Conservation (phyloP, 305 asterid genomes). For the Solanum chacoense region DNA sequence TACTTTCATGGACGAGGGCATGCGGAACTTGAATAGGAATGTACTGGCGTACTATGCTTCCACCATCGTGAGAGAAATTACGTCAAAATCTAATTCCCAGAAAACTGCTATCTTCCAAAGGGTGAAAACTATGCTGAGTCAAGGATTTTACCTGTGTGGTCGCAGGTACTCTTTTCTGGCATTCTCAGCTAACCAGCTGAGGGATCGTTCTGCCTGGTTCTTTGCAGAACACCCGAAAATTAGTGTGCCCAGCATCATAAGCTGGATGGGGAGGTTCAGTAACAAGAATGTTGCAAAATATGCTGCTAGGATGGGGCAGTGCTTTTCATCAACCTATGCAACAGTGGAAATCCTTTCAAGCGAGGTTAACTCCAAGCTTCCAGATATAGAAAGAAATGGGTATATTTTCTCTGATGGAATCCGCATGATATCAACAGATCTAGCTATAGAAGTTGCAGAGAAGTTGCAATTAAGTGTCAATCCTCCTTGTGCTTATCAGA, state of each 20-base stretch:
- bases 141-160: conserved; percentile 70
- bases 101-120: conserved; percentile 60
- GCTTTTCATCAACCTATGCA: conserved; percentile 93
- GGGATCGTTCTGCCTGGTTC: conserved; percentile 96
- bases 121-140: conserved; percentile 37
- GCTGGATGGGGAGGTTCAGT: conserved; percentile 78
- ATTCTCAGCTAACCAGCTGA: conserved; percentile 74
- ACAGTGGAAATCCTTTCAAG: conserved; percentile 51
- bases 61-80: conserved; percentile 45
- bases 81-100: conserved; percentile 28
- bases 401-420: conserved; percentile 86
- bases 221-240: conserved; percentile 49
- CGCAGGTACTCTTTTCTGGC: conserved; percentile 71
- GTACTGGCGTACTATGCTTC: conserved; percentile 46
- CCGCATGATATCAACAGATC: conserved; percentile 61
- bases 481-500: conserved; percentile 85
- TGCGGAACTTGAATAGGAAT: conserved; percentile 54
- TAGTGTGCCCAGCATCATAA: conserved; percentile 27
- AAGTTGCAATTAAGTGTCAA: conserved; percentile 42
- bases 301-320: conserved; percentile 93
- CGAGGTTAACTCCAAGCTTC: conserved; percentile 25
- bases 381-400: conserved; percentile 50
- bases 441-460: conserved; percentile 66
- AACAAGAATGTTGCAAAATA: conserved; percentile 63
- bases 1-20: conserved; percentile 89